A percentile compares a stretch with the other conserved stretches of the same genome.
Evolutionary conservation across 1,284 basidiomycete genomes (phyloP).

Genomic region (Gymnopus androsaceus): DNA sequence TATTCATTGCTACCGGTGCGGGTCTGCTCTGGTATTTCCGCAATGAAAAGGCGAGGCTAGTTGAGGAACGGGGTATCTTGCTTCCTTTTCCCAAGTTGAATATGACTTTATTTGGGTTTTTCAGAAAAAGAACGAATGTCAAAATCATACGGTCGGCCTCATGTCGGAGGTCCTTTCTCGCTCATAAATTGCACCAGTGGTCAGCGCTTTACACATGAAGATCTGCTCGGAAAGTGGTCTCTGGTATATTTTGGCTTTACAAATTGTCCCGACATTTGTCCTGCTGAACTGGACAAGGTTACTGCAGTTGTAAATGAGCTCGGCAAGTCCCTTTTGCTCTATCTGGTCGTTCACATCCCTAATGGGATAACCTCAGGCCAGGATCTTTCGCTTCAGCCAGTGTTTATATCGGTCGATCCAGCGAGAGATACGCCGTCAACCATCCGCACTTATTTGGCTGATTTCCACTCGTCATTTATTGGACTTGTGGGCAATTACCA

Average conservation of each 20-base stretch:
- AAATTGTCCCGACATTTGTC: slow-evolving; percentile 98
- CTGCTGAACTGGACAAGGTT: slow-evolving; percentile 98
- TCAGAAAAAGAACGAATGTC: slow-evolving; percentile 59
- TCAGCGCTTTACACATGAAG: slow-evolving; percentile 78
- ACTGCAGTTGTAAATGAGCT: slow-evolving; percentile 77
- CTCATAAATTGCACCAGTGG: slow-evolving; percentile 51
- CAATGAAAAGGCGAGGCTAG: slow-evolving; percentile 80
- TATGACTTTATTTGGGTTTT: neutral
- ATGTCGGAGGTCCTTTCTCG: slow-evolving; percentile 89
- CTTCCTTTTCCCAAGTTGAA: slow-evolving; percentile 19
- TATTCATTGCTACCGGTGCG: slow-evolving; percentile 83
- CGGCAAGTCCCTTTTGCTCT: slow-evolving; percentile 48
- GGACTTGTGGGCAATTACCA: slow-evolving; percentile 89
- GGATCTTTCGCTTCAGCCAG: slow-evolving; percentile 59
- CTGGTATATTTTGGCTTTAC: slow-evolving; percentile 98
- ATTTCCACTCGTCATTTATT: slow-evolving; percentile 91
- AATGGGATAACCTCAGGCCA: slow-evolving; percentile 51
- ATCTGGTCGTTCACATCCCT: neutral
- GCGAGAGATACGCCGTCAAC: slow-evolving; percentile 80
- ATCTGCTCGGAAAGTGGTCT: slow-evolving; percentile 85
- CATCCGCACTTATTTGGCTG: slow-evolving; percentile 63
- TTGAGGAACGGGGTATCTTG: slow-evolving; percentile 72
- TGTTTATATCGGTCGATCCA: slow-evolving; percentile 97
- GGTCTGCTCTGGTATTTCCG: slow-evolving; percentile 90
- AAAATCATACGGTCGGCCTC: slow-evolving; percentile 65